Percentiles rank a stretch among this genome's conserved stretches.
Evolutionary conservation across 2,329 filamentous ascomycete genomes (phyloP).

Genomic region (Clarireedia paspali): DNA sequence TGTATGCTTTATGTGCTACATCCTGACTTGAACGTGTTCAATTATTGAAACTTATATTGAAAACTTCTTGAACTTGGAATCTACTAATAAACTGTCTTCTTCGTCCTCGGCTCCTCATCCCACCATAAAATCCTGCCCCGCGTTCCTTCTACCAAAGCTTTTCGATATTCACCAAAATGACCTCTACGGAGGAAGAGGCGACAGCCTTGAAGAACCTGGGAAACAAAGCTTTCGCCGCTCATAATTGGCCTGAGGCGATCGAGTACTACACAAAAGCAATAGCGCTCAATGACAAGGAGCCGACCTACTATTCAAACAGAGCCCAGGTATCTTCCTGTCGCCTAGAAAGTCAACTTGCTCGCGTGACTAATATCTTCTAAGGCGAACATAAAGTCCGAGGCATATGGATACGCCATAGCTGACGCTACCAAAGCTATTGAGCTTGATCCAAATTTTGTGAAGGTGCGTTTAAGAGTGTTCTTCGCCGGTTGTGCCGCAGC

Average conservation of each 20-base stretch:
- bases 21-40: background rate
- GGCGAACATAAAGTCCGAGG: slow-evolving; percentile 92
- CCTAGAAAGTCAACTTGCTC: slow-evolving; percentile 29
- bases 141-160: background rate
- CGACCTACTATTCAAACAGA: slow-evolving; percentile 88
- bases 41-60: too few relatives aligned
- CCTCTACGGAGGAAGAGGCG: slow-evolving; percentile 52
- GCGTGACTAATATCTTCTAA: slow-evolving; percentile 45
- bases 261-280: slow-evolving; percentile 86
- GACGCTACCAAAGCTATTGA: slow-evolving; percentile 91
- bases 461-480: slow-evolving; percentile 46
- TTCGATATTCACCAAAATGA: slow-evolving; percentile 17
- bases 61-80: too few relatives aligned
- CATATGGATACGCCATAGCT: slow-evolving; percentile 85
- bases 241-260: slow-evolving; percentile 79
- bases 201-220: slow-evolving; percentile 84
- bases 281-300: slow-evolving; percentile 70
- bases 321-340: slow-evolving; percentile 62
- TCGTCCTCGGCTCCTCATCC: background rate
- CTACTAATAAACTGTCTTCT: background rate
- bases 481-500: background rate
- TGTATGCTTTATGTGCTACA: background rate
- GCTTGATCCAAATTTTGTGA: slow-evolving; percentile 78
- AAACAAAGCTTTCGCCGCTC: slow-evolving; percentile 82
- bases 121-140: background rate